Conservation (phyloP, 2,329 filamentous ascomycete genomes). For the Aspergillus puulaauensis region DNA sequence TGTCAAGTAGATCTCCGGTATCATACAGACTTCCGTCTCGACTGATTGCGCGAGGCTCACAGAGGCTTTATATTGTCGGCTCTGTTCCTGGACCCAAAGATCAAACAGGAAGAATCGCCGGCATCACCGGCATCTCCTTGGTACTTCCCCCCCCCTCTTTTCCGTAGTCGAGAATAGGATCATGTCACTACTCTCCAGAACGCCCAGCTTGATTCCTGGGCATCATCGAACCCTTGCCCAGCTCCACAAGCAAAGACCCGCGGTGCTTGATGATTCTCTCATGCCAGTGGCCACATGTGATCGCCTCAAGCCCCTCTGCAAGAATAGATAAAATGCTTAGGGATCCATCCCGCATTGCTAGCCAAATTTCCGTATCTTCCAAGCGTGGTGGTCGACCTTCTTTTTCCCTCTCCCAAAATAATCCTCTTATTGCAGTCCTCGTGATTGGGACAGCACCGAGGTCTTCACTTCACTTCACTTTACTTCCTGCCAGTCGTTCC, state of each 20-base stretch:
- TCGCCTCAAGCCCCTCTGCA: conserved; percentile 2
- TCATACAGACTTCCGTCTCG: background rate
- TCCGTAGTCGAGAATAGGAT: background rate
- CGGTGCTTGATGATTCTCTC: conserved; percentile 6
- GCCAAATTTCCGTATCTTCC: background rate
- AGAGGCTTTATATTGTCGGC: conserved; percentile 9
- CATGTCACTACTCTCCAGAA: background rate
- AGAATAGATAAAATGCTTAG: conserved; percentile 10
- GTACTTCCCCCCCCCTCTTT: background rate
- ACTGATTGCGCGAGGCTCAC: background rate
- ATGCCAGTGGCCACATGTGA: conserved; percentile 9
- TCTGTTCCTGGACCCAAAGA: background rate
- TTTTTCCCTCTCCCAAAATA: background rate
- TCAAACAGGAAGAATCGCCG: background rate
- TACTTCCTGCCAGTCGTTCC: background rate
- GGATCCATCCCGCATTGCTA: conserved; percentile 1
- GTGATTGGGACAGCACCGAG: conserved; percentile 2
- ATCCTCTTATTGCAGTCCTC: background rate
- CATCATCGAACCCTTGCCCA: conserved; percentile 2
- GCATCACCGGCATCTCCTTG: background rate
- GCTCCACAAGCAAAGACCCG: conserved; percentile 4
- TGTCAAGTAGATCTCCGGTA: background rate
- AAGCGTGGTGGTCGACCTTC: background rate
- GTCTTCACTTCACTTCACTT: background rate
- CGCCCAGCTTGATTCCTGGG: background rate